A percentile compares a stretch with the other conserved stretches of the same genome.
Evolutionary conservation across 192 early-diverging fungal species (phyloP).

Genomic region (Coemansia sp.): DNA sequence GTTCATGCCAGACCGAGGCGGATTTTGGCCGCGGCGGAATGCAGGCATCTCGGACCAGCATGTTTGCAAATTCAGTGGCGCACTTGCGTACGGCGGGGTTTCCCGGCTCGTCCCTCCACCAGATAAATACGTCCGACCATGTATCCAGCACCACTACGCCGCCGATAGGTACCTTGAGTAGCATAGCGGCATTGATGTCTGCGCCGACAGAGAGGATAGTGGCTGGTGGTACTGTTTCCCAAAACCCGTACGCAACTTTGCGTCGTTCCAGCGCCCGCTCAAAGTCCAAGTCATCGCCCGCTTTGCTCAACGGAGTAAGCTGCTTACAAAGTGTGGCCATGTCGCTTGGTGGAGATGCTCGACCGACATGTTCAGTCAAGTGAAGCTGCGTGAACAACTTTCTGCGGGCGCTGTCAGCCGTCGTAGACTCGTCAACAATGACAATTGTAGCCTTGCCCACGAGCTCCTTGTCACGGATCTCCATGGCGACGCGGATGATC

Average conservation of each 20-base stretch:
- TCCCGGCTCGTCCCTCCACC: slow-evolving; percentile 55
- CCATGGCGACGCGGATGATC: slow-evolving; percentile 43
- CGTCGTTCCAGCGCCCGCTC: slow-evolving; percentile 50
- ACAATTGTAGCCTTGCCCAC: slow-evolving; percentile 32
- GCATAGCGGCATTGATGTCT: slow-evolving; percentile 49
- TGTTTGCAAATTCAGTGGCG: slow-evolving; percentile 47
- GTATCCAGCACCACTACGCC: slow-evolving; percentile 55
- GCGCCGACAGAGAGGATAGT: slow-evolving; percentile 44
- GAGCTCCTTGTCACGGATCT: slow-evolving; percentile 55
- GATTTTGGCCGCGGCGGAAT: slow-evolving; percentile 51
- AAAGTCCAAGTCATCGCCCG: slow-evolving; percentile 49
- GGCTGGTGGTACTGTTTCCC: slow-evolving; percentile 51
- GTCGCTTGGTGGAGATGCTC: slow-evolving; percentile 16
- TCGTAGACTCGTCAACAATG: slow-evolving; percentile 42
- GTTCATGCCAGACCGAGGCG: slow-evolving; percentile 50
- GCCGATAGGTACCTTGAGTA: slow-evolving; percentile 43
- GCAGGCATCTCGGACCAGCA: slow-evolving; percentile 44
- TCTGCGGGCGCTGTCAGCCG: slow-evolving; percentile 38
- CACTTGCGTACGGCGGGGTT: slow-evolving; percentile 48
- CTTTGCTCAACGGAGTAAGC: slow-evolving; percentile 36
- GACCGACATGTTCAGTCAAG: slow-evolving; percentile 21
- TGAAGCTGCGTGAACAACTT: slow-evolving; percentile 50
- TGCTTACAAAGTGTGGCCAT: slow-evolving; percentile 34
- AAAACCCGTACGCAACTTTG: slow-evolving; percentile 55
- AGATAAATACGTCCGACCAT: slow-evolving; percentile 56